Conservation (phyloP, 495 filamentous ascomycete genomes). For the Tuber indicum region DNA sequence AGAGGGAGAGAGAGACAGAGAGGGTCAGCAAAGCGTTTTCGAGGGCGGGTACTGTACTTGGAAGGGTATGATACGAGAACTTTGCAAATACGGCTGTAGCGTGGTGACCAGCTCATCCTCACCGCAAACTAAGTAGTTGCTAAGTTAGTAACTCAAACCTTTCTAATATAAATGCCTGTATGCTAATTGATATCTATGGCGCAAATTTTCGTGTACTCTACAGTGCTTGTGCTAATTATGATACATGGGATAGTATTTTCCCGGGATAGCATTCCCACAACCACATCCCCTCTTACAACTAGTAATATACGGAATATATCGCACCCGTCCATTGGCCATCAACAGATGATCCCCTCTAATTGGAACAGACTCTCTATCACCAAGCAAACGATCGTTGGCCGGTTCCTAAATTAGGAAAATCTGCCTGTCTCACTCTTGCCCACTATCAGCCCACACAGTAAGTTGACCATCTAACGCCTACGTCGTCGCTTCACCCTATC, state of each 20-base stretch:
- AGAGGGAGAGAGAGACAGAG: too few species aligned
- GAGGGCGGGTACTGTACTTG: too few species aligned
- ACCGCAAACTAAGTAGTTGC: background rate
- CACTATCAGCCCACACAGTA: background rate
- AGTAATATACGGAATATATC: background rate
- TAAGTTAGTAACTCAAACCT: background rate
- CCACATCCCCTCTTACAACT: background rate
- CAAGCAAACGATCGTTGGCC: background rate
- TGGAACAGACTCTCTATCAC: background rate
- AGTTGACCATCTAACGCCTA: slow-evolving; percentile 15
- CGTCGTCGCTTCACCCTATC: slow-evolving; percentile 37
- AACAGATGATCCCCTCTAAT: background rate
- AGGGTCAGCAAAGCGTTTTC: too few species aligned
- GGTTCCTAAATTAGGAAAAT: background rate
- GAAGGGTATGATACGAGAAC: too few species aligned
- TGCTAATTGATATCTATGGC: background rate
- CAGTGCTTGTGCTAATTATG: background rate
- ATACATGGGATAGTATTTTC: background rate
- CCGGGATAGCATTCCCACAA: background rate
- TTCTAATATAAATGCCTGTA: background rate
- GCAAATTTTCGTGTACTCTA: background rate
- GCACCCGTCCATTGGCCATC: background rate
- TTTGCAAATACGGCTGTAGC: too few species aligned
- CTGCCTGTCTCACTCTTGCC: background rate
- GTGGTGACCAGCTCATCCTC: background rate